Evolutionary conservation across 371 early-diverging fungal genomes (phyloP), one percentile per base, ranked within the genome.

Genomic region (Mortierella sp.): DNA sequence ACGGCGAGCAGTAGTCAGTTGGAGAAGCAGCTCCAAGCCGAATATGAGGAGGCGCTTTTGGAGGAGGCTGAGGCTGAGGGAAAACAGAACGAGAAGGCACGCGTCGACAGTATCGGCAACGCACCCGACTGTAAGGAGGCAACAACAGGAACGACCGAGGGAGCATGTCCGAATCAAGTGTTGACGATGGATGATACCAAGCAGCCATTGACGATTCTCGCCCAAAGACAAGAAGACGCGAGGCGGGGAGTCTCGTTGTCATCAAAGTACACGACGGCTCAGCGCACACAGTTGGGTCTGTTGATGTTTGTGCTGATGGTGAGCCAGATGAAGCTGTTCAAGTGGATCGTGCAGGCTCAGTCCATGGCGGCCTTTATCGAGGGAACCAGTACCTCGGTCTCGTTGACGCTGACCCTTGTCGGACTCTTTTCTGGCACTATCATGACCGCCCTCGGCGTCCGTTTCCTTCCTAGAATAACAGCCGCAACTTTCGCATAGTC

Each of bases 301-400:
- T 14, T 80, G 45, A 48, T 76, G 52, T 31, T 77, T 50, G 41
- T 26, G 0, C 44, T 81, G 44, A 64, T 77, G n/a, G 10, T 55
- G 19, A 34, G 31, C 50, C 77, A 81, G 68, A 71, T 77, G 68
- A 68, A 48, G 53, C 34, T 82, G n/a, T 82, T 78, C 70, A 63
- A 69, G 6, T 82, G 78, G 78, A 64, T 82, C 4, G 31, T 78
- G 6, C 55, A 52, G 47, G 45, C 70, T 16, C 74, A 75, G 65
- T 67, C 71, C 3, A 24, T 48, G 66, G 43, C 34, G n/a, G 34
- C 66, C 1, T 40, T 63, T 22, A 34, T 52, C 8, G 55, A 24
- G 13, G 70, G 70, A 31, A 43, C 68, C 3, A 26, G 24, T 4
- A 63, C 40, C 26, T 61, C 80, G 1, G 71, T 74, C 16, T 73